Base-by-base conservation (phyloP, 2,329 filamentous ascomycete species). In the Pseudogymnoascus sp. region DNA sequence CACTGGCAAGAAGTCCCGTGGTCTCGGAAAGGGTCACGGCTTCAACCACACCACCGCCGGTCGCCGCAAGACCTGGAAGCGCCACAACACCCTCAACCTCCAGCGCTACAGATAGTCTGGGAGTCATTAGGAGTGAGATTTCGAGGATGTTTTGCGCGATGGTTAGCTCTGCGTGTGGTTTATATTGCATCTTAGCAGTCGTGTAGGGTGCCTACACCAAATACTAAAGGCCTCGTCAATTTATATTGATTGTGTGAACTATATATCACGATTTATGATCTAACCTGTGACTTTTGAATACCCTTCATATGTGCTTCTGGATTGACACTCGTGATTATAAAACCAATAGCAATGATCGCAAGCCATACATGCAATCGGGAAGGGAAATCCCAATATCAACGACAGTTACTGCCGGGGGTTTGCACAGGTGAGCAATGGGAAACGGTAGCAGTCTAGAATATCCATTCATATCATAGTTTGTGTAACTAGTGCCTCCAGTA, bases 61-160 rank as follows among this genome's bases (percentile, higher is more conserved):
- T 76, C 88, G 94, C 81, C 93, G 95, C 86, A 97, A 99, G 92
- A 99, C 93, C 79, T 99, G 94, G 95, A 96, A 96, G 91, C 87
- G 90, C 79, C 92, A 96, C 86, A 99, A 99, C 90, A 99, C 93
- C 80, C 88, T 96, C 78, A 96, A 90, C 75, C 91, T 96, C 79
- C 97, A 93, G 92, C 88, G 92, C 81, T 97, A 97, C 90, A 87
- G 92, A 82, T 96, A 90, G 69, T 70, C 37, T 38, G 33, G 49
- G 49, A 33, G 26, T 33, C 29, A 14, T 55, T 55, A 55, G 16
- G 49, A 55, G 16, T 4, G 14, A 16, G 33, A 12, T 60, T 60
- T 60, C 33, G 33, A 11, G 37, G 31, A 60, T 60, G 33, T 60
- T 38, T 38, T 37, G 11, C 33, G 58, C 58, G 33, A 60, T 60